These are phyloP conservation scores for Heterobasidion annosum DNA, from an alignment of 1,284 basidiomycete species.

Conservation along the genomic window DNA sequence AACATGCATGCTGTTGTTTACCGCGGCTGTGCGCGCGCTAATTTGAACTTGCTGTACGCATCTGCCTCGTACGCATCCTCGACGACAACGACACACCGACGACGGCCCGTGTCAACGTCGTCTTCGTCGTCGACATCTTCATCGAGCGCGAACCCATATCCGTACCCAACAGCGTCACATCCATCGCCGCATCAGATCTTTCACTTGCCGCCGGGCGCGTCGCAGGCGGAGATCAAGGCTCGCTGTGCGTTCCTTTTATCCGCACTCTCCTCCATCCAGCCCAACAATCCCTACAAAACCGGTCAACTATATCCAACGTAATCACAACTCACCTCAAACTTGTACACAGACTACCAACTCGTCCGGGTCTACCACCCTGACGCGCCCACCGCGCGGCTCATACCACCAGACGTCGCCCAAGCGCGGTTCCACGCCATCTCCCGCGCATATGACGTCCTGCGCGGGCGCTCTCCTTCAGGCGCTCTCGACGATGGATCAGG, in stretches of 20 bases:
- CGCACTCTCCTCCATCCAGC: neutral
- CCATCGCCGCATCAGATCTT: conserved; percentile 67
- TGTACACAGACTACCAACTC: conserved; percentile 55
- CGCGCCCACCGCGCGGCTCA: conserved; percentile 37
- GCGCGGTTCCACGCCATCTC: conserved; percentile 54
- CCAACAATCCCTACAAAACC: neutral
- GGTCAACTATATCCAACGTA: neutral
- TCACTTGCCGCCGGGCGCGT: conserved; percentile 46
- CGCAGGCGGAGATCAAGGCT: conserved; percentile 50
- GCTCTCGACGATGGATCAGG: conserved; percentile 12
- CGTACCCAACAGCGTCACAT: conserved; percentile 42
- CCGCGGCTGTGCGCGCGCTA: neutral
- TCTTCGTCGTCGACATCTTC: neutral
- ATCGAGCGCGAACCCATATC: conserved; percentile 29
- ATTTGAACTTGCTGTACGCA: neutral
- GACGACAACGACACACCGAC: neutral
- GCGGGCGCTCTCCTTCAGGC: conserved; percentile 24
- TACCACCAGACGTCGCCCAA: conserved; percentile 39
- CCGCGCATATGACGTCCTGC: conserved; percentile 49
- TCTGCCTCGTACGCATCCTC: neutral
- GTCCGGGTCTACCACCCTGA: conserved; percentile 67
- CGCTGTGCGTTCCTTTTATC: conserved; percentile 39
- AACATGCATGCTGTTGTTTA: neutral
- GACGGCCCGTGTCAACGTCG: neutral
- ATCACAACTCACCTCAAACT: neutral